A percentile compares a stretch with the other conserved stretches of the same genome.
Conservation (phyloP, 352 stramenopile species). For the Phytophthora sojae region DNA sequence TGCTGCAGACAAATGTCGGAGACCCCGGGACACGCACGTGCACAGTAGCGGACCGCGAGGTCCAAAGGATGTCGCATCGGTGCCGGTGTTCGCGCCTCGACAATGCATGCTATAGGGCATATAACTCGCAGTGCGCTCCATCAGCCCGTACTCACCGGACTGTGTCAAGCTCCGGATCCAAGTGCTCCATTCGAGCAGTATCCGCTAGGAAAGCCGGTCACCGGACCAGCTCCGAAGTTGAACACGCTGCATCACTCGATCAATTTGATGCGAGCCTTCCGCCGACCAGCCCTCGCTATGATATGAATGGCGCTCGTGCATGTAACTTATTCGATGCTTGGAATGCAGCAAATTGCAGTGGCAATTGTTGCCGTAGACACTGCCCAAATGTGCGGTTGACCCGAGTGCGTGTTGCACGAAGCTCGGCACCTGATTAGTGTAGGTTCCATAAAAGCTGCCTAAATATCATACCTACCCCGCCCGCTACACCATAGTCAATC, state of each 20-base stretch:
- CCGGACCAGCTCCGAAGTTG: not conserved
- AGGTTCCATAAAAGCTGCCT: not conserved
- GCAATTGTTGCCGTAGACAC: not conserved
- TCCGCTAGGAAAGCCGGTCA: not conserved
- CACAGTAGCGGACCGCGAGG: not conserved
- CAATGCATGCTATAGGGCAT: not conserved
- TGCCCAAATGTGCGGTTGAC: too few species aligned
- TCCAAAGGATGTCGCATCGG: not conserved
- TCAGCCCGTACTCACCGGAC: too few species aligned
- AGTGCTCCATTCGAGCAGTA: not conserved
- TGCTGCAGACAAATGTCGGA: not conserved
- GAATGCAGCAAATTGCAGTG: not conserved
- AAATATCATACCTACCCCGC: not conserved
- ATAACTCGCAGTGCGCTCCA: too few species aligned
- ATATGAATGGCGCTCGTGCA: too few species aligned
- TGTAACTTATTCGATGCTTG: too few species aligned
- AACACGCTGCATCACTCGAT: not conserved
- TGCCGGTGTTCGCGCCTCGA: not conserved
- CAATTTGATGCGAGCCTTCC: not conserved
- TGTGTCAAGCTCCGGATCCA: too few species aligned
- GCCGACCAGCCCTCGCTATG: too few species aligned
- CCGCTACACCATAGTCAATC: too few species aligned
- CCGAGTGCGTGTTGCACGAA: not conserved
- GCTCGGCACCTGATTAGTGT: not conserved
- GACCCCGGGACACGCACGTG: not conserved